phyloP scores from a whole-genome alignment of 345 rosid genomes.

The Dipteronia sinensis region DNA sequence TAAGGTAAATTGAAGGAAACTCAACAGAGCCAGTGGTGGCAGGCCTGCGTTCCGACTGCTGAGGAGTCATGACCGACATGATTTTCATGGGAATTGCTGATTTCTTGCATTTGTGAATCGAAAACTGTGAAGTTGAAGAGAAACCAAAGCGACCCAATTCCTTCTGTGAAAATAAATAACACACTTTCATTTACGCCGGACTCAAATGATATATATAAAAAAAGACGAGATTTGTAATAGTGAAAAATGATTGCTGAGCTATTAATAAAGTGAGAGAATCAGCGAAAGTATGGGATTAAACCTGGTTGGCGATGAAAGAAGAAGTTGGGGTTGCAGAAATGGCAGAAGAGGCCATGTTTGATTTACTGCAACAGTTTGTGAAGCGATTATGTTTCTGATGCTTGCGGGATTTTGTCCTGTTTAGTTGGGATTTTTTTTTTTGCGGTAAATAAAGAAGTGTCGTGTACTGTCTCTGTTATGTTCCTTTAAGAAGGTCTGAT shows the following conservation, averaged over 20 bases:
- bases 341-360: slow-evolving; percentile 48
- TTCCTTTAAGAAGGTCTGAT: too few species aligned
- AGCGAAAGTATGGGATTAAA: slow-evolving; percentile 1
- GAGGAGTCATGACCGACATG: slow-evolving; percentile 80
- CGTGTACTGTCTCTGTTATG: too few species aligned
- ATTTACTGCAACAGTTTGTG: background rate
- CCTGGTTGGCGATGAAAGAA: slow-evolving; percentile 40
- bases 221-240: background rate
- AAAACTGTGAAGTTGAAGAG: slow-evolving; percentile 43
- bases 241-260: background rate
- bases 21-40: slow-evolving; percentile 84
- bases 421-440: too few species aligned
- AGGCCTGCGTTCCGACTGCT: slow-evolving; percentile 70
- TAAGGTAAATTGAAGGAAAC: slow-evolving; percentile 7
- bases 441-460: too few species aligned
- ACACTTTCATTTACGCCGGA: background rate
- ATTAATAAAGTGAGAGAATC: background rate
- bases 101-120: slow-evolving; percentile 53
- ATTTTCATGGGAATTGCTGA: slow-evolving; percentile 54
- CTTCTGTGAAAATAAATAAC: slow-evolving; percentile 32
- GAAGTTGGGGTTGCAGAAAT: slow-evolving; percentile 38
- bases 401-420: background rate
- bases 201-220: background rate
- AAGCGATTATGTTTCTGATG: background rate
- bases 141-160: slow-evolving; percentile 54